A percentile compares a stretch with the other conserved stretches of the same genome.
Evolutionary conservation across 192 early-diverging fungal genomes (phyloP).

Genomic region (Coemansia sp.): DNA sequence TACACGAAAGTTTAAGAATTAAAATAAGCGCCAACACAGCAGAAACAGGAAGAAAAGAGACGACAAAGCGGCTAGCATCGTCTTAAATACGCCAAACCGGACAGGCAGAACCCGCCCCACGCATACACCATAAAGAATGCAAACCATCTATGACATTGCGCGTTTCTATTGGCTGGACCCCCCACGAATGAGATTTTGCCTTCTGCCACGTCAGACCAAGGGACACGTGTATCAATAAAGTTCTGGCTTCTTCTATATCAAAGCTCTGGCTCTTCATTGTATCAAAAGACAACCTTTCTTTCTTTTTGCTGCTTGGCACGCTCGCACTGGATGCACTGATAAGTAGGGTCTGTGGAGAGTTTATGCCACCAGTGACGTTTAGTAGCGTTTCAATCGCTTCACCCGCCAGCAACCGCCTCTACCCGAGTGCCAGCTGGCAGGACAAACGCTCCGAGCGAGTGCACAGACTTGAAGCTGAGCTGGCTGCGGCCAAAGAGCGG

Average conservation of each 20-base stretch:
- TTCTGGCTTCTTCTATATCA: not conserved
- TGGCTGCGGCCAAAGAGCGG: slow-evolving; percentile 18
- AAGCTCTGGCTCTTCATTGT: too few species aligned
- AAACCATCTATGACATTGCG: slow-evolving; percentile 45
- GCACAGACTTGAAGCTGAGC: slow-evolving; percentile 32
- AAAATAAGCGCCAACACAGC: not conserved
- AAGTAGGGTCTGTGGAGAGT: slow-evolving; percentile 1
- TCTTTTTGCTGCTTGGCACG: not conserved
- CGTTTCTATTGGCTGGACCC: slow-evolving; percentile 29
- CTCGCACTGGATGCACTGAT: slow-evolving; percentile 1
- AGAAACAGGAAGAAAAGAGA: slow-evolving; percentile 13
- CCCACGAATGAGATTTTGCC: slow-evolving; percentile 34
- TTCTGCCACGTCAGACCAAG: slow-evolving; percentile 19
- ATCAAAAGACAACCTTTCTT: not conserved
- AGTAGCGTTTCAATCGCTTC: slow-evolving; percentile 2
- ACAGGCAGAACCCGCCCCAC: not conserved
- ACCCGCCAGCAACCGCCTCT: not conserved
- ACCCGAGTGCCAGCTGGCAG: slow-evolving; percentile 24
- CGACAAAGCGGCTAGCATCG: slow-evolving; percentile 10
- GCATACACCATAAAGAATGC: not conserved
- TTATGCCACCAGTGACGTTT: slow-evolving; percentile 29
- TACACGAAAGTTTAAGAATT: not conserved
- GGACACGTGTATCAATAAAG: not conserved
- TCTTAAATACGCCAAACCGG: slow-evolving; percentile 25
- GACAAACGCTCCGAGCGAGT: slow-evolving; percentile 38